Percentiles rank a stretch among this genome's conserved stretches.
These are phyloP conservation scores for Fusarium praegraminearum DNA, from an alignment of 2,329 filamentous ascomycete genomes.

Conservation along the genomic window DNA sequence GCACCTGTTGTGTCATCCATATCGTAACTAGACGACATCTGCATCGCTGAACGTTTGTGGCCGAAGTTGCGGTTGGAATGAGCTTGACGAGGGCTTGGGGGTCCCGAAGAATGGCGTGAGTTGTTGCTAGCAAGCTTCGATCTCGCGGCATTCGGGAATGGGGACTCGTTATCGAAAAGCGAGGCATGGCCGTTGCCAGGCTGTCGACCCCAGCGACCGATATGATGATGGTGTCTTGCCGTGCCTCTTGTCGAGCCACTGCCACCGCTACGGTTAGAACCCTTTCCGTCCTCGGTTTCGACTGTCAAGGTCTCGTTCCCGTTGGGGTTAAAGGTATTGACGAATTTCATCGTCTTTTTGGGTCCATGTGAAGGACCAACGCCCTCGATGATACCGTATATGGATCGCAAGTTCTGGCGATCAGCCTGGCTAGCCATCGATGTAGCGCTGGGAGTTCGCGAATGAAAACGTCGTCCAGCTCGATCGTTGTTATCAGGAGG, in stretches of 20 bases:
- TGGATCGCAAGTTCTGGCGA: constrained; percentile 69
- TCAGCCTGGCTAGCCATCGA: constrained; percentile 82
- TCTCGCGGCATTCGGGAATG: constrained; percentile 76
- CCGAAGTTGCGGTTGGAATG: constrained; percentile 53
- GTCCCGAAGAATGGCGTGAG: constrained; percentile 73
- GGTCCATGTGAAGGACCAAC: constrained; percentile 56
- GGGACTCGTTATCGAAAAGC: constrained; percentile 81
- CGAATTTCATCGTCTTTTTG: constrained; percentile 97
- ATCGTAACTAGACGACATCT: constrained; percentile 76
- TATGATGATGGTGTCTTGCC: constrained; percentile 79
- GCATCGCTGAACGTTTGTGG: constrained; percentile 65
- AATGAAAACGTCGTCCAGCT: constrained; percentile 81
- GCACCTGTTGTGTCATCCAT: constrained; percentile 83
- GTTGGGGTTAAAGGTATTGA: constrained; percentile 78
- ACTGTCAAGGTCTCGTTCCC: constrained; percentile 63
- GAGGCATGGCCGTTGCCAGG: constrained; percentile 76
- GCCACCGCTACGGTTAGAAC: constrained; percentile 67
- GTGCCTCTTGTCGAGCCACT: constrained; percentile 74
- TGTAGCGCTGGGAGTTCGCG: constrained; percentile 92
- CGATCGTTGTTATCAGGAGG: constrained; percentile 76
- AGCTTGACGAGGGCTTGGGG: constrained; percentile 74
- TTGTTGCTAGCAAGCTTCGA: constrained; percentile 70
- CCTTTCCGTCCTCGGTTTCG: constrained; percentile 75
- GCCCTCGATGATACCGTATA: constrained; percentile 74
- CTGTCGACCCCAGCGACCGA: constrained; percentile 79